Evolutionary conservation across 192 early-diverging fungal species (phyloP), one percentile per base, ranked within the genome.

Genomic region (Diversispora eburnea): DNA sequence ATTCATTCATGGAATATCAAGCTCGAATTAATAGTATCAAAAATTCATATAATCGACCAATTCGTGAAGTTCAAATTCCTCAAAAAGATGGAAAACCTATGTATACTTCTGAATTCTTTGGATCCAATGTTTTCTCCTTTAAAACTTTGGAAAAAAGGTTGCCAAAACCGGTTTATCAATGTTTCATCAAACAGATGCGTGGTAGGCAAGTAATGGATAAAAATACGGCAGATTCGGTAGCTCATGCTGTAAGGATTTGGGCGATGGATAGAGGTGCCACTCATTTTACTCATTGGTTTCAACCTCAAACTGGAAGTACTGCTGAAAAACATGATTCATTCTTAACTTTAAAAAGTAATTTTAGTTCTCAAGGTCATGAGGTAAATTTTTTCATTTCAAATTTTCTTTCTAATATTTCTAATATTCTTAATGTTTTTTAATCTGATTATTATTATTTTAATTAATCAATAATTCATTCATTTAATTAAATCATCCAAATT

Each of bases 271-370:
- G 91, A 77, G 94, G 94, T 56, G 94, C 96, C 63, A 97, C 96
- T 54, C 98, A 99, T 87, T 99, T 96, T 79, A 98, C 96, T 52
- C 98, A 99, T 86, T 98, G 96, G 96, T 99, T 99, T 92, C 98
- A 99, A 87, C 98, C 98, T 77, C 94, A 97, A 87, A 99, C 96
- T 13, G 98, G 92, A 66, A 89, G 93, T 60, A 99, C 98, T 60
- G 98, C 98, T 72, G 96, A 98, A 87, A 99, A 99, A 88, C 98
- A 99, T 83, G 98, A 99, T 87, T 89, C 93, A 61, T 99, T 99
- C 88, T 84, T 99, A 79, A 90, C 91, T 25, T 83, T 99, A 46
- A 93, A 94, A 79, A 89, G 89, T 54, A 89, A 83, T 75, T 91
- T 92, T 66, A 88, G 87, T 73, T 85, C 88, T 67, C 92, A 92